Evolutionary conservation across 2,329 filamentous ascomycete species (phyloP), one percentile per base, ranked within the genome.

Genomic region (Mycosphaerella sp.): DNA sequence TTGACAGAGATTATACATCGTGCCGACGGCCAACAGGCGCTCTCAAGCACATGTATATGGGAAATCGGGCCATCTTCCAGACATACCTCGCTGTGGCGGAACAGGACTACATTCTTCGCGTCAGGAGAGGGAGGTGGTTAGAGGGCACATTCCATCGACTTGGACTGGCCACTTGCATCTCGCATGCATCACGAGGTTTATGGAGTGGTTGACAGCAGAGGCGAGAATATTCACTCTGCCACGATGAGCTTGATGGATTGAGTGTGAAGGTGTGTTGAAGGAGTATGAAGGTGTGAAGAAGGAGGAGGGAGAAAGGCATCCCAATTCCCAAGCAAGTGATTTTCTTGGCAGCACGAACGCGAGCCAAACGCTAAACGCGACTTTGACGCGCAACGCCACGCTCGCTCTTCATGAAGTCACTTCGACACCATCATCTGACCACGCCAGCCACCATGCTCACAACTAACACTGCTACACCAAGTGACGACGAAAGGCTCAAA

Each of bases 401-500:
- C 51, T 28, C 18, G 32, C 27, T 16, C 43, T 16, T 10, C 12
- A 12, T 30, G 3, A 39, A 32, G n/a, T n/a, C 30, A n/a, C 25
- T 41, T 41, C 49, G 13, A 25, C 37, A 43, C 34, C 17, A 43
- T 44, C 21, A 34, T n/a, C 44, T 39, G 35, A 27, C 32, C 37
- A 18, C 34, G n/a, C 51, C 51, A 36, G 50, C 44, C 50, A 39
- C 28, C 40, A 52, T 52, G 49, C 18, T 40, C 18, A 16, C 16
- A 36, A 28, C 27, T 28, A 32, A 34, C 39, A 41, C 17, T 32
- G n/a, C 42, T 18, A 28, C 45, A 28, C 30, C 35, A 14, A 50
- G 37, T 13, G 60, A 62, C 45, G 59, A 65, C 45, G 64, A 95
- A 85, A 83, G 85, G 57, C 79, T 93, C 62, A 94, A 94, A 75